Evolutionary conservation across 2,329 filamentous ascomycete species (phyloP), one percentile per base, ranked within the genome.

Genomic region (Xylaria hypoxylon): DNA sequence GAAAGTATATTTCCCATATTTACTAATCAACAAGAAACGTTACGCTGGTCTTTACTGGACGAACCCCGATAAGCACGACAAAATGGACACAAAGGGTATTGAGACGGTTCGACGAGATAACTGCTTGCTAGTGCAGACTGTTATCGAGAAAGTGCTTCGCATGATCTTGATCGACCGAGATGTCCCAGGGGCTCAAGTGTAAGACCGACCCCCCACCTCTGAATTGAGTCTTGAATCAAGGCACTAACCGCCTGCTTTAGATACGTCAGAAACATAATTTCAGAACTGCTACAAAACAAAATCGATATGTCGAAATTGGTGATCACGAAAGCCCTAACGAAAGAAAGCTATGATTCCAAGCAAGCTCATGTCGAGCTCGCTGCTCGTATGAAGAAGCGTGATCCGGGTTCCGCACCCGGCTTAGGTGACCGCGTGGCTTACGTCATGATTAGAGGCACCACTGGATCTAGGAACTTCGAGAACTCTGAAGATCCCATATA

Each of bases 1-100:
- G 79, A 99, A 99, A 81, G 95, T 99, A 0, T 99, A 99, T 81
- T 99, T 92, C 78, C 96, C 96, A 0, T 99, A 99, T 77, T 86
- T 99, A 38, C 86, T 99, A 58, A 99, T 99, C 89, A 99, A 99
- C 89, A 99, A 99, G 85, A 99, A 99, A 84, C 92, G 96, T 70
- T 99, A 99, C 76, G 96, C 96, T 8, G 96, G 96, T n/a, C 81
- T 99, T 35, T 98, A 93, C 82, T 99, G 94, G 94, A 99, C 96
- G 5, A 96, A 92, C 71, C 89, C 95, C 0, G 88, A 95, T 47
- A 97, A 97, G 80, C 96, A 92, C 79, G 96, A 99, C 86, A 99
- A 98, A 85, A 99, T 99, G 96, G 96, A 99, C 80, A 98, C 93
- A 67, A 99, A 99, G 79, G 96, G 96, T 85, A 98, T 99, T 72